phyloP scores from a whole-genome alignment of 1,284 basidiomycete genomes.

The Cutaneotrichosporon mucoides region DNA sequence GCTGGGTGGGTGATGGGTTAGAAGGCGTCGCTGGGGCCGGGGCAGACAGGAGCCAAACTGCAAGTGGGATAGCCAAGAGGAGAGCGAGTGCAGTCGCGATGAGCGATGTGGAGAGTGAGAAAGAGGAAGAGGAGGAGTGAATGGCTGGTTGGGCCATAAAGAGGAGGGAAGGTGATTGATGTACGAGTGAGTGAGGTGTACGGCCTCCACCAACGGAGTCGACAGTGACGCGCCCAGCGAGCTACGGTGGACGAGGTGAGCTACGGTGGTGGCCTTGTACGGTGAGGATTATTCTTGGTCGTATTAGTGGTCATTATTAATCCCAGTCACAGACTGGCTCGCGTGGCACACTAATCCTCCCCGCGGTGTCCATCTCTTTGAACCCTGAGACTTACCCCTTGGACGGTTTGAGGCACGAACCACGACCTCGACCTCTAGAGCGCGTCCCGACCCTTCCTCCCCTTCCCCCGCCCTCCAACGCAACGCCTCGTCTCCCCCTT shows the following conservation, averaged over 20 bases:
- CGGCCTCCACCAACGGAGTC: not conserved
- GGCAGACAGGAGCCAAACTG: not conserved
- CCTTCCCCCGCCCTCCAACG: too few relatives aligned
- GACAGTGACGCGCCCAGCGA: not conserved
- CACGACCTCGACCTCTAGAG: too few relatives aligned
- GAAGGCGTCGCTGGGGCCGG: too few relatives aligned
- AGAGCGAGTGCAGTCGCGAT: not conserved
- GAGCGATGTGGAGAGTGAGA: not conserved
- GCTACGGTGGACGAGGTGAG: too few relatives aligned
- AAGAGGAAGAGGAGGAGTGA: not conserved
- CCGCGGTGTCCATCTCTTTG: too few relatives aligned
- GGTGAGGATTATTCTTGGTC: not conserved
- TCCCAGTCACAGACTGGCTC: not conserved
- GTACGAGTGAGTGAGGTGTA: not conserved
- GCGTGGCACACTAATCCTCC: too few relatives aligned
- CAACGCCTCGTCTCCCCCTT: too few relatives aligned
- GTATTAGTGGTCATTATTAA: not conserved
- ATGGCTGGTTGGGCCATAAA: not conserved
- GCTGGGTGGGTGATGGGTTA: too few relatives aligned
- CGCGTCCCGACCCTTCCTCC: too few relatives aligned
- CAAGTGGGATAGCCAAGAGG: not conserved
- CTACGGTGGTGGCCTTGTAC: too few relatives aligned
- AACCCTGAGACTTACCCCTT: not conserved
- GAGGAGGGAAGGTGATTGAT: too few relatives aligned
- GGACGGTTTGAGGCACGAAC: too few relatives aligned